These are phyloP conservation scores for Metrosideros polymorpha DNA, from an alignment of 441 rosid species.

Conservation along the genomic window DNA sequence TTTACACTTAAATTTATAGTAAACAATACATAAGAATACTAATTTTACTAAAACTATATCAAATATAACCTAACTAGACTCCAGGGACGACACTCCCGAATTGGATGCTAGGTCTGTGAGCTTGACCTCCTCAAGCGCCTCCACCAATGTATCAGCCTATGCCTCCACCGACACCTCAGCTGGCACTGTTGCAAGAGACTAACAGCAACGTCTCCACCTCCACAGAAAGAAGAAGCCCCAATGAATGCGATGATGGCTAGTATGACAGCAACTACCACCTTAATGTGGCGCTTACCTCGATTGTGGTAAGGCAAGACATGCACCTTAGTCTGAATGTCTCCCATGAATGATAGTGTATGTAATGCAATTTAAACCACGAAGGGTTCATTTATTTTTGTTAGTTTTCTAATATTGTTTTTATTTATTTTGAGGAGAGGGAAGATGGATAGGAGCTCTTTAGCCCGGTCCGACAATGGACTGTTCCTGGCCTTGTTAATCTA, in stretches of 20 bases:
- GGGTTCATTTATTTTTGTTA: not conserved
- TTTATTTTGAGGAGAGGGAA: not conserved
- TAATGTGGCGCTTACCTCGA: not conserved
- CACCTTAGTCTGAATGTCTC: not conserved
- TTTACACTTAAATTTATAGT: too few relatives aligned
- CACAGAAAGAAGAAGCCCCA: not conserved
- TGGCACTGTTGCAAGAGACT: too few relatives aligned
- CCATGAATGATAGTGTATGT: not conserved
- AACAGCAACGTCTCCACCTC: not conserved
- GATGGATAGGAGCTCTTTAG: not conserved
- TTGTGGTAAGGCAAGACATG: not conserved
- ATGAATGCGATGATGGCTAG: not conserved
- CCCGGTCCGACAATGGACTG: not conserved
- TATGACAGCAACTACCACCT: not conserved
- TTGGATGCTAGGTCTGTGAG: too few relatives aligned
- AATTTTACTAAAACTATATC: too few relatives aligned
- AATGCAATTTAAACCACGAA: too few relatives aligned
- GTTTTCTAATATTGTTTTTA: not conserved
- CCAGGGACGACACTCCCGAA: too few relatives aligned
- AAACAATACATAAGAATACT: too few relatives aligned
- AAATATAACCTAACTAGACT: too few relatives aligned
- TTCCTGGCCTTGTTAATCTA: not conserved
- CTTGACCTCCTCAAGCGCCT: too few relatives aligned
- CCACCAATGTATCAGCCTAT: too few relatives aligned
- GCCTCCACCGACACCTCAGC: too few relatives aligned